These are phyloP conservation scores for Mortierella sp. DNA, from an alignment of 371 early-diverging fungal genomes.

Conservation along the genomic window DNA sequence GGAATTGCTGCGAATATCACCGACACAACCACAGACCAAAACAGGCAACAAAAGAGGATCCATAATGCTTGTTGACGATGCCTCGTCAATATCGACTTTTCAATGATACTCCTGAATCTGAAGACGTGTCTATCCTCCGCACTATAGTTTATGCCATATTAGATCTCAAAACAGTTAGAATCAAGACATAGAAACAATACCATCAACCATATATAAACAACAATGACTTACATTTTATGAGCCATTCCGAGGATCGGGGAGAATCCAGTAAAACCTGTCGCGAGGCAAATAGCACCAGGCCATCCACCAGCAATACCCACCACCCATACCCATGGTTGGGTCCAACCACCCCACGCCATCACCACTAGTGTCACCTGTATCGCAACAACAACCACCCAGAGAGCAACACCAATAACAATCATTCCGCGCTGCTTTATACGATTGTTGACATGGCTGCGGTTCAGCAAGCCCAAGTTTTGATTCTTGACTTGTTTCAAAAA, in stretches of 20 bases:
- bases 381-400: conserved; percentile 25
- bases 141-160: conserved; percentile 6
- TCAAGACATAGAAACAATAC: neutral
- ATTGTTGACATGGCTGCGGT: conserved; percentile 28
- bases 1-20: conserved; percentile 26
- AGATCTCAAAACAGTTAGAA: neutral
- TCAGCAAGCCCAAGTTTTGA: conserved; percentile 41
- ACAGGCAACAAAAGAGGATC: conserved; percentile 9
- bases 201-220: neutral
- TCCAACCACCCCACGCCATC: conserved; percentile 39
- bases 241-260: conserved; percentile 40
- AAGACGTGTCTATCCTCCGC: conserved; percentile 23
- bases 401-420: conserved; percentile 17
- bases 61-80: conserved; percentile 17
- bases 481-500: conserved; percentile 33
- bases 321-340: conserved; percentile 43
- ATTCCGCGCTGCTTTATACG: conserved; percentile 27
- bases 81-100: conserved; percentile 8
- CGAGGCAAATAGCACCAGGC: conserved; percentile 25
- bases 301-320: conserved; percentile 35
- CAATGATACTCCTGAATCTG: conserved; percentile 6
- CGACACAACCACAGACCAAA: conserved; percentile 10
- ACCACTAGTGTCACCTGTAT: conserved; percentile 26
- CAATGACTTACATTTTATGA: conserved; percentile 40
- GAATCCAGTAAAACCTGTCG: conserved; percentile 33